Evolutionary conservation across 331 rosid genomes (phyloP).

Genomic region (Rhamnella rubrinervis): DNA sequence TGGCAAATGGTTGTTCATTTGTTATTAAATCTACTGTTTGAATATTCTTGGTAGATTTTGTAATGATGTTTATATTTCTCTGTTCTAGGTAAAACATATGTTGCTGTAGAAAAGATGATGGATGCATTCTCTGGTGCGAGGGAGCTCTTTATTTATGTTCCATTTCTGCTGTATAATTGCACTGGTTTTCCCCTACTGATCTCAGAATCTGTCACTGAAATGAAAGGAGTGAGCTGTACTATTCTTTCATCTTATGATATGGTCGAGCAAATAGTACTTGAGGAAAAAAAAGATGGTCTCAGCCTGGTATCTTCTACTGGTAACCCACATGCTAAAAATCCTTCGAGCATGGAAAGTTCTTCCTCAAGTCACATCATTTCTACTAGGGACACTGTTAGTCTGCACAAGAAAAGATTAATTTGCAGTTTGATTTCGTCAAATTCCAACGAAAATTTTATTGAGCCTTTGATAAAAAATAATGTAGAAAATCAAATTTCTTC

Average conservation of each 20-base stretch:
- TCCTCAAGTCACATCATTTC: slow-evolving; percentile 47
- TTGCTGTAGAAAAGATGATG: slow-evolving; percentile 76
- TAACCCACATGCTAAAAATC: slow-evolving; percentile 31
- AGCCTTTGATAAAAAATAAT: slow-evolving; percentile 29
- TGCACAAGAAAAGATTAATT: slow-evolving; percentile 22
- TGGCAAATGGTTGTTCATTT: slow-evolving; percentile 41
- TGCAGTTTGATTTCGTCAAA: slow-evolving; percentile 31
- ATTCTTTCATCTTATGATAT: slow-evolving; percentile 66
- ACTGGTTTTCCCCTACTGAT: slow-evolving; percentile 67
- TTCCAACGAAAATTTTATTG: slow-evolving; percentile 31
- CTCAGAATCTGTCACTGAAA: slow-evolving; percentile 51
- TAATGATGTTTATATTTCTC: slow-evolving; percentile 27
- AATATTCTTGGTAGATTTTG: slow-evolving; percentile 13
- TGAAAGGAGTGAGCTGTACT: slow-evolving; percentile 42
- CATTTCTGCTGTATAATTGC: slow-evolving; percentile 86
- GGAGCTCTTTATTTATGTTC: slow-evolving; percentile 73
- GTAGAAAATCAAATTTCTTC: slow-evolving; percentile 28
- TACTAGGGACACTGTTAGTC: slow-evolving; percentile 41
- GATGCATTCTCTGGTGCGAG: slow-evolving; percentile 85
- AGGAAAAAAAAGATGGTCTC: slow-evolving; percentile 60
- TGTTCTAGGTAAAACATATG: slow-evolving; percentile 58
- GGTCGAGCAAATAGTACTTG: slow-evolving; percentile 42
- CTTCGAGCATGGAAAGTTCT: slow-evolving; percentile 26
- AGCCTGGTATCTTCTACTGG: slow-evolving; percentile 43
- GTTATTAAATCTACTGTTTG: slow-evolving; percentile 13